Evolutionary conservation across 1,284 basidiomycete genomes (phyloP).

Genomic region (Pseudozyma thailandica): DNA sequence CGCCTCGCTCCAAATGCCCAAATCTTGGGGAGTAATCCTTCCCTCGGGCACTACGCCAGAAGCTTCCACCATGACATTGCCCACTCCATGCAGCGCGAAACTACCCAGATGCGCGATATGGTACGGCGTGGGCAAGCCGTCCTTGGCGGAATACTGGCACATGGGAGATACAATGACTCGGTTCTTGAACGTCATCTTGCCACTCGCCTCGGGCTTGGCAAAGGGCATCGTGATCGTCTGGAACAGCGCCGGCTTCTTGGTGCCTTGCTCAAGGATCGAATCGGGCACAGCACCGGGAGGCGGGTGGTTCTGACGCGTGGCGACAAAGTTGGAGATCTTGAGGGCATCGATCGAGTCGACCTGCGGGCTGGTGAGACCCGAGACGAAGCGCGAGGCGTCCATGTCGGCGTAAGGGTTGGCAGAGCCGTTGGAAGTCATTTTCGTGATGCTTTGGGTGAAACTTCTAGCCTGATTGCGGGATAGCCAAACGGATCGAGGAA

Average conservation of each 20-base stretch:
- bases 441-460: too few species aligned
- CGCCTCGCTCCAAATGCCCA: constrained; percentile 79
- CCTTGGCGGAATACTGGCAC: constrained; percentile 61
- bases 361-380: constrained; percentile 34
- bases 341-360: constrained; percentile 33
- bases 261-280: constrained; percentile 49
- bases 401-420: constrained; percentile 30
- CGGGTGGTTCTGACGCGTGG: constrained; percentile 36
- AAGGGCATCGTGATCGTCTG: constrained; percentile 43
- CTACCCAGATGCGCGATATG: constrained; percentile 64
- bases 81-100: constrained; percentile 65
- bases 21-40: constrained; percentile 77
- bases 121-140: constrained; percentile 63
- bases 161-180: constrained; percentile 59
- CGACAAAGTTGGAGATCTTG: constrained; percentile 42
- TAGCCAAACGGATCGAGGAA: not conserved
- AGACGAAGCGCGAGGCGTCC: constrained; percentile 39
- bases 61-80: constrained; percentile 63
- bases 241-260: constrained; percentile 56
- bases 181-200: constrained; percentile 58
- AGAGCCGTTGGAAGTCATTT: too few species aligned
- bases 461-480: not conserved
- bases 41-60: constrained; percentile 77
- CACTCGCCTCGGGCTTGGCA: constrained; percentile 10
- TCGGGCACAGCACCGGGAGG: constrained; percentile 58